Base-by-base conservation (phyloP, 2,329 filamentous ascomycete genomes). In the Apiospora rasikravindrae region DNA sequence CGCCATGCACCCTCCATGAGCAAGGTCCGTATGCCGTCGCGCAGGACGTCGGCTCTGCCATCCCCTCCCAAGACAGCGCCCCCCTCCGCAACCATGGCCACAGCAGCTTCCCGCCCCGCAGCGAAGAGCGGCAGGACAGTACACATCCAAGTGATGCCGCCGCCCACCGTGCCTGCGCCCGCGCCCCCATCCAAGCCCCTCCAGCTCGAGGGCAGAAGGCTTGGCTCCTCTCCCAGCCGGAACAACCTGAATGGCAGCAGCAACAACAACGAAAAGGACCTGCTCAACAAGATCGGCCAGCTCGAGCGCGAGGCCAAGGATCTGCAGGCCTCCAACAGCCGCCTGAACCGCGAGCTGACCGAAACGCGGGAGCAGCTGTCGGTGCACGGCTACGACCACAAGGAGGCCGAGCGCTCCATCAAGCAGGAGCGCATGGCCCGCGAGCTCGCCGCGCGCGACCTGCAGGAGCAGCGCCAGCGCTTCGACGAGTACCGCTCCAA, bases 401-500 rank as follows among this genome's bases (percentile, higher is more conserved):
- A 78, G 47, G 78, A 81, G 42, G 73, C 80, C 6, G 76, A 80
- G 64, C 76, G 78, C 53, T 74, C 74, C 53, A 70, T 80, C 29
- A 71, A 77, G 72, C 75, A 76, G 67, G 79, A 82, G 71, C 79
- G 80, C 24, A 78, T 77, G 71, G 74, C 77, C 61, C 79, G 81
- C 68, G 81, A 83, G 26, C 75, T 81, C 67, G 77, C 81, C 42
- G 71, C 80, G 40, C 76, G 76, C 70, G 80, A 81, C 72, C 76
- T 83, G 19, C 77, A 82, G 53, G 76, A 80, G 73, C 82, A 83
- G 74, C 77, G 80, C 70, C 77, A 79, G 71, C 74, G 80, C 69
- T 79, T 81, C 68, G 81, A 82, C 49, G 80, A 83, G 71, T 77
- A 78, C 73, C 79, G 80, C 45, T 79, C 77, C 71, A 80, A 81